These are phyloP conservation scores for Juncus effusus DNA, from an alignment of 176 grass and related monocot species.

Conservation along the genomic window DNA sequence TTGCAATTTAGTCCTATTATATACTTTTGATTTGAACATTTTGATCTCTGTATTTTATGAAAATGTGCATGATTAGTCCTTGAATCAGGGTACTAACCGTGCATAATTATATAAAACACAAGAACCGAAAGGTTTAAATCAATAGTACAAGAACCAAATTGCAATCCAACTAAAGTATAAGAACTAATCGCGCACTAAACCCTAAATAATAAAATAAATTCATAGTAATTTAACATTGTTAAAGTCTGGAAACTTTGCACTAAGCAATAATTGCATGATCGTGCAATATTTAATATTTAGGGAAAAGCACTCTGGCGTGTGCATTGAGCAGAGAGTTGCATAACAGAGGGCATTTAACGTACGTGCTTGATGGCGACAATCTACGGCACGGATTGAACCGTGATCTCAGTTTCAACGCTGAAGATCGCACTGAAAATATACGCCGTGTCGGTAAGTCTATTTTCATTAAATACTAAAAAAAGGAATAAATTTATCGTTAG, in stretches of 20 bases:
- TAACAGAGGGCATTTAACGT: conserved; percentile 57
- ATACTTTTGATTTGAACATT: too few species aligned
- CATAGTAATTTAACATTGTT: neutral
- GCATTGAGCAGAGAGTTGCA: conserved; percentile 67
- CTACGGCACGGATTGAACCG: conserved; percentile 76
- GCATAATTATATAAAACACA: too few species aligned
- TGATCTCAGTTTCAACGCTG: conserved; percentile 73
- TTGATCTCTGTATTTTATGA: too few species aligned
- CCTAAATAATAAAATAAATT: neutral
- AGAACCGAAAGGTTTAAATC: too few species aligned
- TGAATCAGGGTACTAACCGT: too few species aligned
- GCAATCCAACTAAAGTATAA: too few species aligned
- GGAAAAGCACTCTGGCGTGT: conserved; percentile 88
- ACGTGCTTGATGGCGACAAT: conserved; percentile 86
- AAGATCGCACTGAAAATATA: conserved; percentile 87
- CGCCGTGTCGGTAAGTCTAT: conserved; percentile 60
- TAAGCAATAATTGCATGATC: neutral
- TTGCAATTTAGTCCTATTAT: too few species aligned
- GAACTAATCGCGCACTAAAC: too few species aligned
- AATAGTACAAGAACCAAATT: too few species aligned
- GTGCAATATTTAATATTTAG: conserved; percentile 36
- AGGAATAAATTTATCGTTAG: too few species aligned
- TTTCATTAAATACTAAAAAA: conserved; percentile 16
- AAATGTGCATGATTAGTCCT: too few species aligned
- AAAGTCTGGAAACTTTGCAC: neutral